Percentiles rank a stretch among this genome's conserved stretches.
Evolutionary conservation across 164 flowering plant species (phyloP).

Genomic region (Aristolochia fimbriata): DNA sequence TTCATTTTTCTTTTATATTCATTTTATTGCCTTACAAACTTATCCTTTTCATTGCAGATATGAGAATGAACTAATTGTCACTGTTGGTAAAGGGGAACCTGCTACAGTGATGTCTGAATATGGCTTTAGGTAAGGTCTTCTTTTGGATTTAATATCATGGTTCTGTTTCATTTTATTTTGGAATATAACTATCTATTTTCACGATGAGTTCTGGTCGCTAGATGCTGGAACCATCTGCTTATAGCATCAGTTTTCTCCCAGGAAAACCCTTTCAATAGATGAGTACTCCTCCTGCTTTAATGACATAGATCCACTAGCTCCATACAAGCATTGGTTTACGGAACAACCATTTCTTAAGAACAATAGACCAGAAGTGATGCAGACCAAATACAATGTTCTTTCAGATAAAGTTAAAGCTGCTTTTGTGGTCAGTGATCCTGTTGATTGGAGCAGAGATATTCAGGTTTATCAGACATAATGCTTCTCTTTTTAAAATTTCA

Average conservation of each 20-base stretch:
- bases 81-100: constrained; percentile 90
- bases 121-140: constrained; percentile 63
- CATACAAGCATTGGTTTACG: constrained; percentile 47
- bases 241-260: constrained; percentile 15
- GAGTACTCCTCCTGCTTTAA: constrained; percentile 71
- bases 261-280: constrained; percentile 73
- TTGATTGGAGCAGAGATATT: constrained; percentile 92
- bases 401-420: constrained; percentile 62
- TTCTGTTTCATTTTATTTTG: no score
- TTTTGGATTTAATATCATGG: no score
- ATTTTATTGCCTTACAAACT: not conserved
- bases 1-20: not conserved
- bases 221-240: no score
- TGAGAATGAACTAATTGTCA: constrained; percentile 60
- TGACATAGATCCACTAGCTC: constrained; percentile 70
- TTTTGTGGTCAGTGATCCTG: constrained; percentile 79
- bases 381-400: constrained; percentile 13
- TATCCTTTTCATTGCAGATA: constrained; percentile 25
- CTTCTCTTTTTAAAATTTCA: not conserved
- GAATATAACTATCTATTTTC: no score
- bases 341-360: constrained; percentile 10
- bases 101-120: constrained; percentile 73
- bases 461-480: constrained; percentile 38
- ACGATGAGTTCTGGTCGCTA: no score
- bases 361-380: constrained; percentile 5